These are phyloP conservation scores for Hirsutella thompsonii DNA, from an alignment of 2,329 filamentous ascomycete species.

Conservation along the genomic window DNA sequence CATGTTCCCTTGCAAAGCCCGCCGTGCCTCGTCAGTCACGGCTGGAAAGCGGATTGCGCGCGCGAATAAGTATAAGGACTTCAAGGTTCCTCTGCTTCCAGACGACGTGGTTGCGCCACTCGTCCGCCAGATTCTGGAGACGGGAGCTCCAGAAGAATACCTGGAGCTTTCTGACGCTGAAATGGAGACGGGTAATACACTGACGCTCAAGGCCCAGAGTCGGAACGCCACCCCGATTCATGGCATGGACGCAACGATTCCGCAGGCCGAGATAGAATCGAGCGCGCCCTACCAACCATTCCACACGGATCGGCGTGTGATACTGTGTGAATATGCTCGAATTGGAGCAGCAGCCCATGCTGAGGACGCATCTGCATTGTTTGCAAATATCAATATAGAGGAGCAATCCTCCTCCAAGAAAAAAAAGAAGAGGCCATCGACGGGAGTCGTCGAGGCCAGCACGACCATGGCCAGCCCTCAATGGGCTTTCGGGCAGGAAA, in stretches of 20 bases:
- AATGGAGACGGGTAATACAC: conserved; percentile 39
- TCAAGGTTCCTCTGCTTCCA: conserved; percentile 50
- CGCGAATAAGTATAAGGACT: conserved; percentile 49
- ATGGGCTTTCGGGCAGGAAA: conserved; percentile 50
- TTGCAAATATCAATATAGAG: conserved; percentile 28
- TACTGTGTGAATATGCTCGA: conserved; percentile 52
- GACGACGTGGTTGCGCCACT: conserved; percentile 44
- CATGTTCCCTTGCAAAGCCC: conserved; percentile 47
- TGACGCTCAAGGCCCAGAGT: conserved; percentile 33
- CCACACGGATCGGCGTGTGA: conserved; percentile 78
- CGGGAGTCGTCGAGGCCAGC: neutral
- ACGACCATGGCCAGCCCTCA: conserved; percentile 10
- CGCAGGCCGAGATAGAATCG: conserved; percentile 82
- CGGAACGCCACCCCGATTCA: conserved; percentile 22
- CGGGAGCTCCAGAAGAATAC: conserved; percentile 39
- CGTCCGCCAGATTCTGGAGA: conserved; percentile 38
- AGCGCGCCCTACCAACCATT: conserved; percentile 94
- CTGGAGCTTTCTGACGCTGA: conserved; percentile 39
- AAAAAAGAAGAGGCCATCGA: conserved; percentile 16
- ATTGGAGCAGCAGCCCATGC: conserved; percentile 16
- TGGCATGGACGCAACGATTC: conserved; percentile 50
- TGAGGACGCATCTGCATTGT: conserved; percentile 23
- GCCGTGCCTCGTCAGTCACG: conserved; percentile 36
- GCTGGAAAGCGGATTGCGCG: conserved; percentile 39
- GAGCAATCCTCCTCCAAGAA: conserved; percentile 22